Base-by-base conservation (phyloP, 345 rosid species). In the Durio zibethinus region DNA sequence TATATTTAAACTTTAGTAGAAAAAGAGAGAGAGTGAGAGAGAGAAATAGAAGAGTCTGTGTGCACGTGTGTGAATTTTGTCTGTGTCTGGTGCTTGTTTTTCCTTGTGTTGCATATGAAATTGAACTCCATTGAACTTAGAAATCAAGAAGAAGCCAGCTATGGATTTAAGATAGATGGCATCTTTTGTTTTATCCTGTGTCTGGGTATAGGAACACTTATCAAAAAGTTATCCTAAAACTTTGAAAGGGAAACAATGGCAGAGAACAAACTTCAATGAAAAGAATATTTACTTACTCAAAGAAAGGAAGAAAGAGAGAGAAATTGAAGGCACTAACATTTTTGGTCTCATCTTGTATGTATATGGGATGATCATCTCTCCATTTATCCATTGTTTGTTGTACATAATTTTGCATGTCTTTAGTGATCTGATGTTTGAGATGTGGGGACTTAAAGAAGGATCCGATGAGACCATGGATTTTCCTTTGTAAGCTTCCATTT, bases 281-380 rank as follows among this genome's bases (percentile, higher is more conserved):
- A 29, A 50, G 18, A 48, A 71, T 50, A 71, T 71, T 43, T 69
- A 21, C 74, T 29, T 47, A 45, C 45, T 50, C 25, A 69, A 47
- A 40, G 54, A 52, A 36, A 80, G 23, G 73, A 40, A 66, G 5
- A 16, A 36, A 25, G 21, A 60, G 65, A n/a, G 25, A 29, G n/a
- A 10, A 61, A 40, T 61, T 67, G 40, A 73, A 62, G 29, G 76
- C 50, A 81, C 93, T 84, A 25, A 93, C 99, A 77, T 84, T 84
- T 82, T 95, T 95, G 80, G 98, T 84, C 80, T 92, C 91, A 66
- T 95, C 97, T 90, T 95, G 99, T 43, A 95, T 83, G 80, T 80
- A 87, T 47, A 95, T 81, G 70, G 90, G 90, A 1, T 78, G 83
- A 78, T 90, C 88, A 20, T 87, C 88, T 66, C 76, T 85, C 99